Conservation (phyloP, 768 basidiomycete species). For the Inosperma sp. region DNA sequence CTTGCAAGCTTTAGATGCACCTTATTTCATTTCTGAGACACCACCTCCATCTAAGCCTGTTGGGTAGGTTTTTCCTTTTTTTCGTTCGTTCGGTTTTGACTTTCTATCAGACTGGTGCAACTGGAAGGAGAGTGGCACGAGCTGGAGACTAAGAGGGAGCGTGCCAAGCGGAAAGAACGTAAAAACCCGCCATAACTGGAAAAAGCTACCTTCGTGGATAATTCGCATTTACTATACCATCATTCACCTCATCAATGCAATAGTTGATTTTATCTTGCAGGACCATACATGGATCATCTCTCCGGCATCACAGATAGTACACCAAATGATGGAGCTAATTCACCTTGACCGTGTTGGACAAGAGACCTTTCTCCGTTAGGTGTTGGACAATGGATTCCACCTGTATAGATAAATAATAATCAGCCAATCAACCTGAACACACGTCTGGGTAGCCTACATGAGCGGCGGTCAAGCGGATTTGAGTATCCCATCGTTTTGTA, state of each 20-base stretch:
- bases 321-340: conserved; percentile 13
- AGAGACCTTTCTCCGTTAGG: conserved; percentile 66
- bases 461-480: conserved; percentile 83
- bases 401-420: conserved; percentile 33
- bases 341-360: conserved; percentile 33
- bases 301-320: background rate
- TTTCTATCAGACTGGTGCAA: conserved; percentile 55
- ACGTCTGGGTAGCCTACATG: conserved; percentile 53
- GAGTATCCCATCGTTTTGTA: conserved; percentile 94
- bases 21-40: conserved; percentile 81
- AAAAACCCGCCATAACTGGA: conserved; percentile 27
- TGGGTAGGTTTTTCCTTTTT: conserved; percentile 52
- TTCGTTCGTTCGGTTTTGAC: conserved; percentile 6
- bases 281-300: too few species aligned
- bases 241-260: conserved; percentile 6
- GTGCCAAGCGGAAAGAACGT: conserved; percentile 73
- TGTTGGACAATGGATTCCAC: conserved; percentile 87
- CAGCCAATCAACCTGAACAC: background rate
- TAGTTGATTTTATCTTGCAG: conserved; percentile 11
- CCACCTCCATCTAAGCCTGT: conserved; percentile 70
- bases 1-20: conserved; percentile 67
- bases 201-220: conserved; percentile 27
- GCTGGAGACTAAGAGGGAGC: conserved; percentile 89
- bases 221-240: conserved; percentile 5
- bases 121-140: conserved; percentile 98